These are phyloP conservation scores for Yamadazyma tumulicola DNA, from an alignment of 805 yeast species.

Conservation along the genomic window DNA sequence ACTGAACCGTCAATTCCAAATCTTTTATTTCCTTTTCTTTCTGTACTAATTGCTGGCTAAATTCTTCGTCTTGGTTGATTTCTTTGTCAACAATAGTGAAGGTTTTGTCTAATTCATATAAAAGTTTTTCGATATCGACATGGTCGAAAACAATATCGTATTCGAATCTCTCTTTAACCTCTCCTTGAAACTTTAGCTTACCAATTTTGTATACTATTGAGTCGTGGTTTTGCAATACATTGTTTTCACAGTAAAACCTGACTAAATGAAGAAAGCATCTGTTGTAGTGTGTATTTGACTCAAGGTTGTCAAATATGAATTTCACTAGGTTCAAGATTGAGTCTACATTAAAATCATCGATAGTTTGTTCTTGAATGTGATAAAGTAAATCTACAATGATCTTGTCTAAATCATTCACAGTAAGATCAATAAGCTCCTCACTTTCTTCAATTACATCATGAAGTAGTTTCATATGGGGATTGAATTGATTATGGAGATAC, in stretches of 20 bases:
- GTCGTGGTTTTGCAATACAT: neutral
- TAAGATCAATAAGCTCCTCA: neutral
- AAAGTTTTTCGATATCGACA: neutral
- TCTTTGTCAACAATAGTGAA: constrained; percentile 1
- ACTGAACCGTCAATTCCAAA: constrained; percentile 40
- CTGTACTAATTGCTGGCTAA: constrained; percentile 9
- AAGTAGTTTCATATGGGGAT: neutral
- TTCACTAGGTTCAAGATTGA: neutral
- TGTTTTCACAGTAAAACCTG: neutral
- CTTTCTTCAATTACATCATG: neutral
- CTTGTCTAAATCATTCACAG: neutral
- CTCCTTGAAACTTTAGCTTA: neutral
- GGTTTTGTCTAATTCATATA: neutral
- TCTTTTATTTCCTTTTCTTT: constrained; percentile 38
- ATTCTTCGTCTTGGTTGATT: neutral
- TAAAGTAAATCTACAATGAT: neutral
- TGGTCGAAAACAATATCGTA: neutral
- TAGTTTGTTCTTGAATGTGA: constrained; percentile 5
- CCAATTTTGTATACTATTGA: neutral
- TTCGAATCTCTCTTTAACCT: constrained; percentile 4
- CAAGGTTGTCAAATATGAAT: neutral
- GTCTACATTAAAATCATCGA: neutral
- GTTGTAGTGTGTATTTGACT: constrained; percentile 3
- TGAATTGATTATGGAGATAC: neutral
- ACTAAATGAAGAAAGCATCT: constrained; percentile 3